Evolutionary conservation across 352 stramenopile genomes (phyloP).

Genomic region (Hyaloperonospora arabidopsidis): DNA sequence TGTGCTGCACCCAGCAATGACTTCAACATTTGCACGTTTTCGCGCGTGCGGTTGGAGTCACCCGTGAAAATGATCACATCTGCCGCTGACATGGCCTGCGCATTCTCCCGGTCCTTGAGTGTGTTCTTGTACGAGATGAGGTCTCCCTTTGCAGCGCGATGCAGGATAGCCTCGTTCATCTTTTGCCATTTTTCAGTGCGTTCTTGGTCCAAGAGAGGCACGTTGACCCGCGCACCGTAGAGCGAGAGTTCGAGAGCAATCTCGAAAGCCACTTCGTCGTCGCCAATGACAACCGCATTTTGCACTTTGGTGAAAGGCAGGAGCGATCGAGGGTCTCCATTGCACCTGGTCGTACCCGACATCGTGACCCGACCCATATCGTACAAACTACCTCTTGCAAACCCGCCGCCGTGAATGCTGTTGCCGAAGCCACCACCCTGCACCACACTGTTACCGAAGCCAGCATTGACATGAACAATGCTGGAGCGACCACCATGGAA

Average conservation of each 20-base stretch:
- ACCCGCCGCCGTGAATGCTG: too few relatives aligned
- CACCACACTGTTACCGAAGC: too few relatives aligned
- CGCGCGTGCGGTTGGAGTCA: conserved; percentile 34
- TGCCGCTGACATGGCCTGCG: conserved; percentile 33
- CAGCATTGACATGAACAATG: not conserved
- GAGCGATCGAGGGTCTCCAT: conserved; percentile 2
- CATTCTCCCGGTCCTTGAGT: conserved; percentile 33
- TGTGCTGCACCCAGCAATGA: conserved; percentile 32
- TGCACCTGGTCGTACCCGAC: too few relatives aligned
- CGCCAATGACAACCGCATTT: conserved; percentile 58
- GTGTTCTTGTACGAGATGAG: conserved; percentile 69
- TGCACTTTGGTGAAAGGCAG: conserved; percentile 33
- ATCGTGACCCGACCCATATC: too few relatives aligned
- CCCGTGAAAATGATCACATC: conserved; percentile 63
- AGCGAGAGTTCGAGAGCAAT: conserved; percentile 53
- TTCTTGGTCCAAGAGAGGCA: conserved; percentile 53
- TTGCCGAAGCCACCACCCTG: too few relatives aligned
- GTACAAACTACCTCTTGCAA: too few relatives aligned
- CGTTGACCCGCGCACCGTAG: conserved; percentile 53
- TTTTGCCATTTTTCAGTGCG: conserved; percentile 48
- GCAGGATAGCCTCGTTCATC: conserved; percentile 54
- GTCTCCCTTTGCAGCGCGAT: conserved; percentile 40
- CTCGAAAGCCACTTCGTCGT: conserved; percentile 57
- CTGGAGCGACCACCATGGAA: conserved; percentile 11
- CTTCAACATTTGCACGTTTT: conserved; percentile 47